Base-by-base conservation (phyloP, 2,329 filamentous ascomycete genomes). In the Epicoccum nigrum region DNA sequence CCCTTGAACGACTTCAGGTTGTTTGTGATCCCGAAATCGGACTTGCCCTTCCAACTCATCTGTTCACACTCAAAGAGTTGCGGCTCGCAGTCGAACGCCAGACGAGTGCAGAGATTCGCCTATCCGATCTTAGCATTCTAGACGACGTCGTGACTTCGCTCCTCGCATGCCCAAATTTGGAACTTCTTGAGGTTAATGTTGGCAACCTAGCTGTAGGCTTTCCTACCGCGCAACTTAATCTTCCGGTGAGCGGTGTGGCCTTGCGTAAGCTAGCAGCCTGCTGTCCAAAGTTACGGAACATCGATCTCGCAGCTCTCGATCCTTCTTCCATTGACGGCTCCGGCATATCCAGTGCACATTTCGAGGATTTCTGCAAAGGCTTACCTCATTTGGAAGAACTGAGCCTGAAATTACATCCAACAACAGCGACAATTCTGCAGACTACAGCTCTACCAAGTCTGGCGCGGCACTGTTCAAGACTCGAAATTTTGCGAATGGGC, bases 21-120 rank as follows among this genome's bases (percentile, higher is more conserved):
- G 67, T 68, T 52, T 70, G 67, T 35, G 71, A 71, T 30, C 68
- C 68, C 2, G 68, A 71, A 21, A 55, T 71, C 19, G 67, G 65
- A 4, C 51, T 67, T 7, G 60, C 66, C 4, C 57, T 72, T 2
- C 58, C 62, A 9, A 20, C 34, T 0, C 67, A 69, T 34, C 55
- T 72, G 3, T 45, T 39, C 3, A 8, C 30, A 3, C 25, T 72
- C 15, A 58, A 69, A 37, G 58, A 69, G 11, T 32, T 72, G 23
- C 60, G 67, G 15, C 25, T 72, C 15, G 65, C 67, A 23, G 48
- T 71, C n/a, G 64, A 62, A 20, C 60, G 68, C 8, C 61, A 65
- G 43, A 59, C 66, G 7, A 51, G 58, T 12, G 51, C 52, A 19
- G 45, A 46, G 7, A 38, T 42, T 2, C 50, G 62, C 12, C 45